Evolutionary conservation across 1,284 basidiomycete genomes (phyloP).

Genomic region (Neolentinus lepideus): DNA sequence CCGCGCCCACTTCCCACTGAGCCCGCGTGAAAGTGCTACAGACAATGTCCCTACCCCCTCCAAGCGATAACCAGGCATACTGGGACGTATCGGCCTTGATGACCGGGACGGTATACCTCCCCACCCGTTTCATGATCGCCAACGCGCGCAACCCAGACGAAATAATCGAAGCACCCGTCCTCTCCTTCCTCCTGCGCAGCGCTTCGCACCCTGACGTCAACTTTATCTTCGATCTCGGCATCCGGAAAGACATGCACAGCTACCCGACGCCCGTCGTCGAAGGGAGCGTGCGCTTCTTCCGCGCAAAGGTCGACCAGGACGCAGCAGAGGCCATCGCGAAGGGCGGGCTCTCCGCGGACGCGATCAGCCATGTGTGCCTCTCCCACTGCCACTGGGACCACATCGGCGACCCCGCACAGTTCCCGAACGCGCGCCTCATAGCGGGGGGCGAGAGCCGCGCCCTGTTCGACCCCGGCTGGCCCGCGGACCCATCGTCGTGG

Average conservation of each 20-base stretch:
- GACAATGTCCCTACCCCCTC: slow-evolving; percentile 22
- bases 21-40: no score
- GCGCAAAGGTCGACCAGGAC: slow-evolving; percentile 30
- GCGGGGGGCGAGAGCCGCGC: slow-evolving; percentile 29
- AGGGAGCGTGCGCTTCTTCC: slow-evolving; percentile 21
- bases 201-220: slow-evolving; percentile 19
- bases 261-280: slow-evolving; percentile 28
- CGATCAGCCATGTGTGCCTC: slow-evolving; percentile 38
- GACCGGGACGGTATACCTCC: slow-evolving; percentile 31
- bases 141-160: slow-evolving; percentile 20
- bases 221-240: slow-evolving; percentile 48
- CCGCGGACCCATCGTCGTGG: slow-evolving; percentile 26
- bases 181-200: slow-evolving; percentile 38
- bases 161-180: slow-evolving; percentile 28
- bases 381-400: slow-evolving; percentile 44
- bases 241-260: slow-evolving; percentile 36
- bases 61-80: slow-evolving; percentile 31
- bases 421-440: slow-evolving; percentile 39
- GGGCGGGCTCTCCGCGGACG: slow-evolving; percentile 34
- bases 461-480: slow-evolving; percentile 32
- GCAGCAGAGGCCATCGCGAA: slow-evolving; percentile 40
- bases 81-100: slow-evolving; percentile 44
- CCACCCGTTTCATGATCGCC: slow-evolving; percentile 30
- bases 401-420: slow-evolving; percentile 36
- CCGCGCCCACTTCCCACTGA: no score